Percentiles rank a stretch among this genome's conserved stretches.
These are phyloP conservation scores for Phialophora chinensis DNA, from an alignment of 2,329 filamentous ascomycete genomes.

Conservation along the genomic window DNA sequence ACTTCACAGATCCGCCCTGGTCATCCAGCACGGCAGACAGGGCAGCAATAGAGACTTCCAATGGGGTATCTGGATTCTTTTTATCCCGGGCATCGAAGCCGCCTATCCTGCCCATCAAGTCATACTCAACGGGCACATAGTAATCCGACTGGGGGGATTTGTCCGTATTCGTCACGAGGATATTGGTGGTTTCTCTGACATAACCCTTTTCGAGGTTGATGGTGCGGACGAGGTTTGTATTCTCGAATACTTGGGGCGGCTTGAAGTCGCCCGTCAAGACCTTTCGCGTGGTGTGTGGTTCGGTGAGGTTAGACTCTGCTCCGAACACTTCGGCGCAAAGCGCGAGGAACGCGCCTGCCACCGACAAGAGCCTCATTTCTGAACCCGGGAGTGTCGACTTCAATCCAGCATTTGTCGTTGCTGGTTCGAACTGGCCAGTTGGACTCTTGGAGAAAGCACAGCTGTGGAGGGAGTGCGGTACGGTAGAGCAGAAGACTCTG, in stretches of 20 bases:
- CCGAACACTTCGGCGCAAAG: slow-evolving; percentile 24
- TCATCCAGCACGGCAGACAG: slow-evolving; percentile 56
- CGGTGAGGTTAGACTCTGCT: slow-evolving; percentile 38
- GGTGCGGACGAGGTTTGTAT: slow-evolving; percentile 86
- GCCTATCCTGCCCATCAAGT: slow-evolving; percentile 77
- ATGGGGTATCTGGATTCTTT: slow-evolving; percentile 73
- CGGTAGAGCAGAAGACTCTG: neutral
- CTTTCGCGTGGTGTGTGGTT: slow-evolving; percentile 40
- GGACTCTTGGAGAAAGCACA: slow-evolving; percentile 29
- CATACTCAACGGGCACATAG: slow-evolving; percentile 82
- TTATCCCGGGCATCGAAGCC: slow-evolving; percentile 91
- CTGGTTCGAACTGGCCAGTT: slow-evolving; percentile 32
- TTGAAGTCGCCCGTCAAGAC: slow-evolving; percentile 64
- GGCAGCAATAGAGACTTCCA: slow-evolving; percentile 72
- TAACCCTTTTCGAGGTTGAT: slow-evolving; percentile 95
- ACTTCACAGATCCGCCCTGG: slow-evolving; percentile 60
- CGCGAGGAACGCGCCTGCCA: slow-evolving; percentile 31
- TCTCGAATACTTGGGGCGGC: slow-evolving; percentile 90
- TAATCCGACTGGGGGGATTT: slow-evolving; percentile 83
- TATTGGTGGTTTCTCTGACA: slow-evolving; percentile 86
- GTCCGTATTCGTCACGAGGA: slow-evolving; percentile 89
- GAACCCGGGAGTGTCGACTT: slow-evolving; percentile 8
- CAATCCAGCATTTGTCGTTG: slow-evolving; percentile 26
- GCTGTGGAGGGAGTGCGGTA: neutral
- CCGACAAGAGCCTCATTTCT: slow-evolving; percentile 37